A percentile compares a stretch with the other conserved stretches of the same genome.
Evolutionary conservation across 169 alveolate species (phyloP).

Genomic region (Plasmodium billcollinsi): DNA sequence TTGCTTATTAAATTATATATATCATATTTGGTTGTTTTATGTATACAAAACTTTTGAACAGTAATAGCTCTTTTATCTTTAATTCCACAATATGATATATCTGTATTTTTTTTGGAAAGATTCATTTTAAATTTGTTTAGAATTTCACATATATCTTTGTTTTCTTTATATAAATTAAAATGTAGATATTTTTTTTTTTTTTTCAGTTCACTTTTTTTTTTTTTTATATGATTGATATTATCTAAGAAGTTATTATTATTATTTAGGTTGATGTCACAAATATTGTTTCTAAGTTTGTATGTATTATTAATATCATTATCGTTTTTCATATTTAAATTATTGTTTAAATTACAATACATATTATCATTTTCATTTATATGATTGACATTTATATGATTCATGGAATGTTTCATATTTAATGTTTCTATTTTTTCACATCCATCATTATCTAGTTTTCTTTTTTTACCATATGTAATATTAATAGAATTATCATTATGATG

Average conservation of each 20-base stretch:
- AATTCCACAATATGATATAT: constrained; percentile 92
- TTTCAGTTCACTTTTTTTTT: constrained; percentile 25
- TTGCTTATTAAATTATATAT: constrained; percentile 79
- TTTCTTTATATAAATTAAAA: constrained; percentile 88
- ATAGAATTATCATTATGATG: too few relatives aligned
- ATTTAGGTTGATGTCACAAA: neutral
- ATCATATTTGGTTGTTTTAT: constrained; percentile 83
- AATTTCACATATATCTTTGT: constrained; percentile 94
- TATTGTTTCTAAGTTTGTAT: neutral
- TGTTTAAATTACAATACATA: neutral
- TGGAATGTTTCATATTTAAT: too few relatives aligned
- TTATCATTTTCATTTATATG: neutral
- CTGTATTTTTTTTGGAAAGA: constrained; percentile 87
- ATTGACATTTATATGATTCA: too few relatives aligned
- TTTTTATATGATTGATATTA: constrained; percentile 8
- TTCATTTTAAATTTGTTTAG: constrained; percentile 89
- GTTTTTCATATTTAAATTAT: neutral
- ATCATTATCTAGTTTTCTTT: too few relatives aligned
- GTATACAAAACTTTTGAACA: constrained; percentile 87
- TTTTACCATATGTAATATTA: too few relatives aligned
- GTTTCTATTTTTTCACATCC: too few relatives aligned
- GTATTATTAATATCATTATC: neutral
- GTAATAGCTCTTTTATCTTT: constrained; percentile 96
- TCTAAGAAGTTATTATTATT: constrained; percentile 10
- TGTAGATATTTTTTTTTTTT: constrained; percentile 79